Evolutionary conservation across 2,329 filamentous ascomycete species (phyloP), one percentile per base, ranked within the genome.

Genomic region (Clarireedia monteithiana): DNA sequence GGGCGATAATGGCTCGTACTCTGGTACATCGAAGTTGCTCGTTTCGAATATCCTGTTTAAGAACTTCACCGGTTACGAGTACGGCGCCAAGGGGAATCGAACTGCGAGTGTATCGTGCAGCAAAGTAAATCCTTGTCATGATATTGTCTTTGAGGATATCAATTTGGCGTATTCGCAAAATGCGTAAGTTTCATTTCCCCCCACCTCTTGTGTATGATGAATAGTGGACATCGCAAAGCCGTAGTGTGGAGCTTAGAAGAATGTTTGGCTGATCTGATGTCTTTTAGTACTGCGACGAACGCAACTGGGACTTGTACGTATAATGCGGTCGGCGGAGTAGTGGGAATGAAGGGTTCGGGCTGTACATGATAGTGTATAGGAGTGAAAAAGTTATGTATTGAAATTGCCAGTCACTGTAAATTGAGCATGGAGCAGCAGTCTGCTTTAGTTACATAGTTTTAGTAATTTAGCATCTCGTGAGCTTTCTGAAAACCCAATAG

Each of bases 51-150:
- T 81, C 15, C 69, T 68, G 1, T 80, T 77, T 64, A 70, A 74
- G 27, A 79, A 80, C 58, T 80, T 80, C 55, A 77, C 74, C 0
- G 78, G 78, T 1, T 75, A 71, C 55, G 64, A 76, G 12, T 63
- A 70, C n/a, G 69, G 63, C 1, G 63, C 62, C 0, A 62, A 54
- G 42, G 60, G 59, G 7, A 70, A 63, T 5, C 68, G 65, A 49
- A 72, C 70, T 6, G 72, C 72, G 4, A 69, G 66, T n/a, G 69
- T 81, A 0, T 74, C 71, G 42, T 81, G 78, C 60, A 75, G 72
- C 1, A 71, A 67, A 1, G 66, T 72, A n/a, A 63, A 79, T 50
- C 76, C 76, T 4, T 82, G 78, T 62, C 78, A 72, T 64, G 73
- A 77, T 60, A 77, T 81, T 56, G 68, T 68, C 3, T 75, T 75